These are phyloP conservation scores for Botrytis hyacinthi DNA, from an alignment of 2,329 filamentous ascomycete species.

Conservation along the genomic window DNA sequence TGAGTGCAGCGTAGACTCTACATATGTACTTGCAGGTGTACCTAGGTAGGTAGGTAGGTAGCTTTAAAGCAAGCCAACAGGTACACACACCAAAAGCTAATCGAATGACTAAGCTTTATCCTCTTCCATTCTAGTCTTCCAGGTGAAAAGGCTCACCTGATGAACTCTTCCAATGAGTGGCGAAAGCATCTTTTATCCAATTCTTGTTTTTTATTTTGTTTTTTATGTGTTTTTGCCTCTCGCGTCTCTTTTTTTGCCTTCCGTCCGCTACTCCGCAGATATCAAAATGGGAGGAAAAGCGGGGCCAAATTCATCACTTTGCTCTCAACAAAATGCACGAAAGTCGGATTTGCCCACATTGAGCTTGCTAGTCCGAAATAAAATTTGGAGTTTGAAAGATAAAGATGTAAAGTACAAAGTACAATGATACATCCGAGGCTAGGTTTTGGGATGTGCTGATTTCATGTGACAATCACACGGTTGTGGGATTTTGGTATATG, in stretches of 20 bases:
- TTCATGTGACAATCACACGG: neutral
- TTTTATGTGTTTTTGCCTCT: neutral
- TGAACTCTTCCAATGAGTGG: neutral
- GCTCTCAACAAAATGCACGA: slow-evolving; percentile 15
- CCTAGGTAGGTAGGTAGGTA: no score
- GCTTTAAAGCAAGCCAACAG: neutral
- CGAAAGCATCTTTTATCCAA: neutral
- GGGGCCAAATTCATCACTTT: neutral
- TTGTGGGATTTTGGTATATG: neutral
- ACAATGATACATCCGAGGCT: slow-evolving; percentile 2
- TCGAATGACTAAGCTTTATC: neutral
- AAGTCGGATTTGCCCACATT: neutral
- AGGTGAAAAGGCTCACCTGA: neutral
- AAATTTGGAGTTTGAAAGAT: neutral
- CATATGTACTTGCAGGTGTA: neutral
- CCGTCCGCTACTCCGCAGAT: neutral
- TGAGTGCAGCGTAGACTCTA: neutral
- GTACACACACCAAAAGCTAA: neutral
- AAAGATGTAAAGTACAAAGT: neutral
- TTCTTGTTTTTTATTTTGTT: neutral
- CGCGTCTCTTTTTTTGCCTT: neutral
- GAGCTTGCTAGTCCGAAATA: slow-evolving; percentile 6
- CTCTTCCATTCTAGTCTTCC: neutral
- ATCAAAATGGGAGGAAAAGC: neutral
- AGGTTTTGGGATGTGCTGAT: neutral